These are phyloP conservation scores for Talaromyces stipitatus DNA, from an alignment of 495 filamentous ascomycete species.

Conservation along the genomic window DNA sequence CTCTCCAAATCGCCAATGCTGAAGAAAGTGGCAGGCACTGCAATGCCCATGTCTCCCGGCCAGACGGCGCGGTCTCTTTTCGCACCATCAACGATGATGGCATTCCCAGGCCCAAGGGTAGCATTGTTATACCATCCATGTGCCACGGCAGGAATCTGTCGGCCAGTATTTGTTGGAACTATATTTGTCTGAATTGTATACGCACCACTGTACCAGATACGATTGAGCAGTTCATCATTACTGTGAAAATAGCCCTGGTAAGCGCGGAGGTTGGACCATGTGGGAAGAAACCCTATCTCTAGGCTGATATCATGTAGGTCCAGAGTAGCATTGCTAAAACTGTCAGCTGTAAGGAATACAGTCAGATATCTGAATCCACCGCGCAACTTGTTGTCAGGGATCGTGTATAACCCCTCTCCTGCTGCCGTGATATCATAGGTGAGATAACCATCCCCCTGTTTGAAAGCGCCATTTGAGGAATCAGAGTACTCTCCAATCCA, in stretches of 20 bases:
- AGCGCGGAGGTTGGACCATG: slow-evolving; percentile 54
- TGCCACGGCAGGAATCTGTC: slow-evolving; percentile 39
- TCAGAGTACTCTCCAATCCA: slow-evolving; percentile 56
- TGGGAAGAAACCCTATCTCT: slow-evolving; percentile 53
- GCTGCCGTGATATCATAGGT: slow-evolving; percentile 41
- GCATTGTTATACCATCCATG: slow-evolving; percentile 51
- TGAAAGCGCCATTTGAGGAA: slow-evolving; percentile 46
- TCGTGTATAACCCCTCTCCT: slow-evolving; percentile 38
- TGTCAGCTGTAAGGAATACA: slow-evolving; percentile 40
- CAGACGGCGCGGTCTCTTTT: slow-evolving; percentile 54
- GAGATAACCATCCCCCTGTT: slow-evolving; percentile 44
- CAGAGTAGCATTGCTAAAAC: slow-evolving; percentile 19
- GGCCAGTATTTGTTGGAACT: slow-evolving; percentile 46
- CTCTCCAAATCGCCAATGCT: slow-evolving; percentile 53
- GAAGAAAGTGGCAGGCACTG: slow-evolving; percentile 47
- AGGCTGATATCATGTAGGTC: slow-evolving; percentile 35
- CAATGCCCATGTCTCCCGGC: slow-evolving; percentile 57
- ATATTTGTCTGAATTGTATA: slow-evolving; percentile 56
- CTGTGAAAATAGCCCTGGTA: slow-evolving; percentile 59
- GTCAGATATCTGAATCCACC: slow-evolving; percentile 58
- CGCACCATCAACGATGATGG: slow-evolving; percentile 49
- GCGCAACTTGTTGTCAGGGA: slow-evolving; percentile 45
- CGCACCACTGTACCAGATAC: slow-evolving; percentile 58
- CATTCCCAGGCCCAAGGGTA: slow-evolving; percentile 43
- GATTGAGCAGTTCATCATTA: slow-evolving; percentile 51